A percentile compares a stretch with the other conserved stretches of the same genome.
These are phyloP conservation scores for Phytophthora foliorum DNA, from an alignment of 352 stramenopile species.

Conservation along the genomic window DNA sequence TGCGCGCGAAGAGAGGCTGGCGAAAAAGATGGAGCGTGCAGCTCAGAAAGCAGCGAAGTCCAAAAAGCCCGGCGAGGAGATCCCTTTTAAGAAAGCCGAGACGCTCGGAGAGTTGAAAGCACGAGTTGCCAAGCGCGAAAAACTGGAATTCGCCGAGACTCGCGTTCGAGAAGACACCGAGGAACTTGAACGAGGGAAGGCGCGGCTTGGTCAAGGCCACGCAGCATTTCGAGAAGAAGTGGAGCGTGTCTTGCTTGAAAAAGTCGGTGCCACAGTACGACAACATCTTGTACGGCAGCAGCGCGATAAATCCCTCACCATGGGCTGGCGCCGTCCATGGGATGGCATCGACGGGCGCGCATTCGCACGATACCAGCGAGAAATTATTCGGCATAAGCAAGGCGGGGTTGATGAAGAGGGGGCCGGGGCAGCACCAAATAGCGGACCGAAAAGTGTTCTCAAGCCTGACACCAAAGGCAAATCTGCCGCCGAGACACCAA, in stretches of 20 bases:
- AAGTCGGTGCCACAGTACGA: constrained; percentile 55
- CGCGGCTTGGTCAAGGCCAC: constrained; percentile 61
- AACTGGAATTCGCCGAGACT: constrained; percentile 46
- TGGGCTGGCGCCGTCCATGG: constrained; percentile 71
- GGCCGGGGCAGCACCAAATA: constrained; percentile 16
- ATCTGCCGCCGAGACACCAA: constrained; percentile 21
- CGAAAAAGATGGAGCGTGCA: constrained; percentile 31
- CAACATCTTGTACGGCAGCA: constrained; percentile 71
- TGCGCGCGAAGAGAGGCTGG: constrained; percentile 27
- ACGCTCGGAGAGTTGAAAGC: constrained; percentile 53
- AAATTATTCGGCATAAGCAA: constrained; percentile 53
- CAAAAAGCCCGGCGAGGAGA: constrained; percentile 8
- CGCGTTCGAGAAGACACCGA: constrained; percentile 49
- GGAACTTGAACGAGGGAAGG: constrained; percentile 56
- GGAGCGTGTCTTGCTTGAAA: constrained; percentile 61
- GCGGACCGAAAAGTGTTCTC: constrained; percentile 12
- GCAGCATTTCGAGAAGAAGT: constrained; percentile 68
- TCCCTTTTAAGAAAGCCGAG: constrained; percentile 13
- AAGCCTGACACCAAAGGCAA: constrained; percentile 16
- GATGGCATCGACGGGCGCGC: constrained; percentile 66
- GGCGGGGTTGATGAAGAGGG: constrained; percentile 27
- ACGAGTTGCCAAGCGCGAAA: constrained; percentile 45
- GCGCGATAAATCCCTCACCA: constrained; percentile 65
- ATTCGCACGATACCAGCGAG: constrained; percentile 69
- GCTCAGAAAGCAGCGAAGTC: constrained; percentile 25